Evolutionary conservation across 495 filamentous ascomycete species (phyloP), one percentile per base, ranked within the genome.

Genomic region (Amphirosellinia nigrospora): DNA sequence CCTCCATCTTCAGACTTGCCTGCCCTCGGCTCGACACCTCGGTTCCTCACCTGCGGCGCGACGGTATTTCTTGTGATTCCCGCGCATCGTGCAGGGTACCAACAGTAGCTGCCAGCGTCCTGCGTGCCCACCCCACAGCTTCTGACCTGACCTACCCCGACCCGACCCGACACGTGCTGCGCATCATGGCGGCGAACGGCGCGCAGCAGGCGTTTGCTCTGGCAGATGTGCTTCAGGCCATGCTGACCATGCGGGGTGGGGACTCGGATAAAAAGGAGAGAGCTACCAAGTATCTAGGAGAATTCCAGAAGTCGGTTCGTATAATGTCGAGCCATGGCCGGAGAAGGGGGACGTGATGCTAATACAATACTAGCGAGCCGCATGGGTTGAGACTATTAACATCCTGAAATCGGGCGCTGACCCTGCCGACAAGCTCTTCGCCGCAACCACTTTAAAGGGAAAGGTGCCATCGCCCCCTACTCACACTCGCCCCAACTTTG

Each of bases 301-400:
- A 89, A 69, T 99, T 98, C 84, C 96, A 99, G 89, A 99, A 98
- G 87, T 97, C 96, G 76, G 95, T 97, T 88, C 70, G 66, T 64
- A 65, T 69, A 66, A 66, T 69, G 68, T 65, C 69, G 67, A 30
- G n/a, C n/a, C 15, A 5, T 34, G 30, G 30, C 16, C 9, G 55
- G 30, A 21, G 2, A 23, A 58, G 5, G n/a, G n/a, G n/a, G 30
- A 58, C 55, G 16, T 58, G 55, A 36, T 58, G 55, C 55, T 58
- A 4, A 58, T 58, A 32, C 11, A 2, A 2, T n/a, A 52, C 15
- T 45, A 69, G 81, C 95, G 93, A 79, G 93, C 77, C 91, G 96
- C 96, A 68, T 99, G 96, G 96, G 90, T 89, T 19, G 89, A 89
- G 16, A 97, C 93, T 55, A 91, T 97, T 76, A 87, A 88, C 55